Evolutionary conservation across 2,329 filamentous ascomycete genomes (phyloP), one percentile per base, ranked within the genome.

Genomic region (Alternaria incomplexa): DNA sequence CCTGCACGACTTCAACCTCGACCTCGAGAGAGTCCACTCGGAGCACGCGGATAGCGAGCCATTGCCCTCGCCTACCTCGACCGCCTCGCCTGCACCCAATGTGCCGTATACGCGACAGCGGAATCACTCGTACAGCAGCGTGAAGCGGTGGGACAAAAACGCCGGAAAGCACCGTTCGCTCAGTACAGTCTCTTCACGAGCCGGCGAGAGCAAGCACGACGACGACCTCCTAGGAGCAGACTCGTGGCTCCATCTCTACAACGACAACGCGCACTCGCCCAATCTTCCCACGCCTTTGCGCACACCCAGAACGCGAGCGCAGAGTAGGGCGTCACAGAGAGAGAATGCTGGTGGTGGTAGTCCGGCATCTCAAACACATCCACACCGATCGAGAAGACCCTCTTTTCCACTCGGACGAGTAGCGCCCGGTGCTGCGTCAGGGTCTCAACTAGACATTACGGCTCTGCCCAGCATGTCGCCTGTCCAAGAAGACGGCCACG

Each of bases 401-500:
- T 69, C 65, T 15, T 55, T 56, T 11, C 61, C 50, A 12, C 48
- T 53, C 8, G 62, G 55, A 26, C 54, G 44, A 54, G 60, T 40
- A 26, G 23, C 17, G 12, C 55, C 51, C 17, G 53, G 62, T 2
- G 53, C 46, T 22, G 59, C 54, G 11, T 69, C 71, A 5, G 70
- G 45, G 2, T 70, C 72, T 1, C 67, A 70, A 15, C 48, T 69
- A 20, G 67, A 72, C 61, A 68, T 78, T 55, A 78, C 76, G 0
- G 75, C 76, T 1, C 64, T 78, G 13, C 76, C 76, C 11, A 65
- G 45, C 54, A 70, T 77, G 62, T 53, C 47, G 17, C 59, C 64
- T 11, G 58, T 51, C 1, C 57, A 54, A 28, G 46, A 59, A n/a
- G 51, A 54, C 3, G 52, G 68, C 13, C 25, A 51, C 0, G 12